These are phyloP conservation scores for Mycena galopus DNA, from an alignment of 768 basidiomycete genomes.

Conservation along the genomic window DNA sequence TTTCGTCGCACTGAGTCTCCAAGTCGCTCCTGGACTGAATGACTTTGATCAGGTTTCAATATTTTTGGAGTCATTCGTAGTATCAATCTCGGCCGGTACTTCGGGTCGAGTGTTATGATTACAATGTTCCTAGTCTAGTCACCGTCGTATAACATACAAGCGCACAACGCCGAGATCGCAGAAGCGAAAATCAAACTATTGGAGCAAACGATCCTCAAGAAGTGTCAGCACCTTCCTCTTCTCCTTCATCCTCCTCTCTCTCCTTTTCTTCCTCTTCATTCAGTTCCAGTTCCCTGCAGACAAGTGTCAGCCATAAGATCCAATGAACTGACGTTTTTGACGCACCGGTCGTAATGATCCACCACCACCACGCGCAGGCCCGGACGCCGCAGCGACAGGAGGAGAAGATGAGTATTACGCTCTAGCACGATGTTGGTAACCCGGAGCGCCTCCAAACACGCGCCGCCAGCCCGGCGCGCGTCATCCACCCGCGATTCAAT, in stretches of 20 bases:
- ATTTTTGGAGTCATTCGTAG: too few relatives aligned
- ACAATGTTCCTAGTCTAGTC: too few relatives aligned
- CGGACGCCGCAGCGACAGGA: not conserved
- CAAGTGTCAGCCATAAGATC: not conserved
- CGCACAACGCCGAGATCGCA: too few relatives aligned
- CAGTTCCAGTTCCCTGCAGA: not conserved
- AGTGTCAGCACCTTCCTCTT: too few relatives aligned
- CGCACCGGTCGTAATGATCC: not conserved
- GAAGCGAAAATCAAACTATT: too few relatives aligned
- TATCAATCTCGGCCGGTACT: too few relatives aligned
- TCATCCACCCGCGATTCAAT: not conserved
- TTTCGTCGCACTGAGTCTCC: too few relatives aligned
- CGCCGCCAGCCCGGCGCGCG: not conserved
- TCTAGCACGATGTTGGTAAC: not conserved
- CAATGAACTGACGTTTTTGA: not conserved
- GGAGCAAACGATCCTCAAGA: too few relatives aligned
- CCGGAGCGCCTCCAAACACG: slow-evolving; percentile 1
- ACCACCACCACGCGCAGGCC: not conserved
- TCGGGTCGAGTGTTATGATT: too few relatives aligned
- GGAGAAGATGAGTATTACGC: not conserved
- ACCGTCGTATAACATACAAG: too few relatives aligned
- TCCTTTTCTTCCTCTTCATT: not conserved
- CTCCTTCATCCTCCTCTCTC: not conserved
- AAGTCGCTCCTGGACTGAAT: too few relatives aligned
- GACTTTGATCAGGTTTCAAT: too few relatives aligned